Base-by-base conservation (phyloP, 345 rosid genomes). In the Sonneratia alba region DNA sequence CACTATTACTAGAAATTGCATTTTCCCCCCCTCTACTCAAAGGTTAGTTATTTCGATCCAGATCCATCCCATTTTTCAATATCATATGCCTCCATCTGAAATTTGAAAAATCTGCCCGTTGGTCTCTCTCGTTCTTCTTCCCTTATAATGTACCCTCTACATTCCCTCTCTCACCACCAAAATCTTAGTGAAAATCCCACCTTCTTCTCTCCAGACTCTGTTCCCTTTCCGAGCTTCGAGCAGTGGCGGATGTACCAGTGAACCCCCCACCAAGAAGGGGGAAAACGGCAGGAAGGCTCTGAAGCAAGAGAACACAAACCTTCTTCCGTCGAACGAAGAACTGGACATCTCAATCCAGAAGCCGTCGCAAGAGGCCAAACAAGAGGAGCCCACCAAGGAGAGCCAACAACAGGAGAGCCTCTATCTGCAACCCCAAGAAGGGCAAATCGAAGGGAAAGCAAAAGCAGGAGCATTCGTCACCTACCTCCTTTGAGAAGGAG, bases 301-400 rank as follows among this genome's bases (percentile, higher is more conserved):
- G 87, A 89, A 93, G 82, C 83, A 86, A 75, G 86, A 87, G 76
- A 86, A 76, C 36, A 87, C 86, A 72, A 86, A 76, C 32, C 40
- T 86, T 43, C 79, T 89, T 6, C 71, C 79, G 12, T 22, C 72
- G 10, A 85, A 76, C 48, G 93, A 79, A 2, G 84, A 56, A 21
- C 11, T 82, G 72, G 85, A 87, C 45, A 82, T 87, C 72, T 37
- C 81, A 64, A 86, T 84, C 32, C 89, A 82, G 70, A 62, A 72
- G 77, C 79, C 70, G 7, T 53, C 83, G 0, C 72, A 74, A 13
- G 76, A 70, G 4, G 21, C 22, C 12, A 73, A 14, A 34, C 62
- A 69, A 19, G n/a, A 75, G 0, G 0, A 77, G n/a, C 75, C 78
- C 18, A 12, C 61, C 1, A 84, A 84, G 71, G 93, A 86, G 82